phyloP scores from a whole-genome alignment of 225 moss, liverwort and hornwort genomes.

The Physcomitrellopsis africana region DNA sequence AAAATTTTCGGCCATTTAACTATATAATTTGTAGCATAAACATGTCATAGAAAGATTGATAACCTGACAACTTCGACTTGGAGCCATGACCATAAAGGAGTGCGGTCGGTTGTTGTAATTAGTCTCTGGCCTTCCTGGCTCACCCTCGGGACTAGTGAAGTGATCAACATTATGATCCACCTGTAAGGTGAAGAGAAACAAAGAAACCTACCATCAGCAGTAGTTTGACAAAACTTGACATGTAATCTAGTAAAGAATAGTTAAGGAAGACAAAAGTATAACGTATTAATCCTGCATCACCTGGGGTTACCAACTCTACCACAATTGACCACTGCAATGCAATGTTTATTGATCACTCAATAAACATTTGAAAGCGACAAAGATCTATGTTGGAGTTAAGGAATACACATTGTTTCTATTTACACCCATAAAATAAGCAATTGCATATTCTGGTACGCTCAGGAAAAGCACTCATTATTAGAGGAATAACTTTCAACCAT shows the following conservation, averaged over 20 bases:
- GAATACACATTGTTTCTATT: too few species aligned
- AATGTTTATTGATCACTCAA: too few species aligned
- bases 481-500: neutral
- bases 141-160: conserved; percentile 83
- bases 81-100: conserved; percentile 87
- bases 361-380: too few species aligned
- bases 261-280: neutral
- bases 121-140: conserved; percentile 79
- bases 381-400: too few species aligned
- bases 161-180: conserved; percentile 83
- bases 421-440: too few species aligned
- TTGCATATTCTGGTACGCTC: neutral
- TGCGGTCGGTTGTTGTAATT: conserved; percentile 92
- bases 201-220: neutral
- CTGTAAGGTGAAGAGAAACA: conserved; percentile 37
- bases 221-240: neutral
- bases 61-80: conserved; percentile 85
- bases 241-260: neutral
- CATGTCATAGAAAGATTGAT: conserved; percentile 1
- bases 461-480: neutral
- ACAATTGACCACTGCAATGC: too few species aligned
- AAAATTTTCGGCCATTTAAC: too few species aligned
- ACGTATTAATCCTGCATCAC: too few species aligned
- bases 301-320: too few species aligned
- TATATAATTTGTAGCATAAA: too few species aligned